These are phyloP conservation scores for Mycena vulgaris DNA, from an alignment of 768 basidiomycete species.

Conservation along the genomic window DNA sequence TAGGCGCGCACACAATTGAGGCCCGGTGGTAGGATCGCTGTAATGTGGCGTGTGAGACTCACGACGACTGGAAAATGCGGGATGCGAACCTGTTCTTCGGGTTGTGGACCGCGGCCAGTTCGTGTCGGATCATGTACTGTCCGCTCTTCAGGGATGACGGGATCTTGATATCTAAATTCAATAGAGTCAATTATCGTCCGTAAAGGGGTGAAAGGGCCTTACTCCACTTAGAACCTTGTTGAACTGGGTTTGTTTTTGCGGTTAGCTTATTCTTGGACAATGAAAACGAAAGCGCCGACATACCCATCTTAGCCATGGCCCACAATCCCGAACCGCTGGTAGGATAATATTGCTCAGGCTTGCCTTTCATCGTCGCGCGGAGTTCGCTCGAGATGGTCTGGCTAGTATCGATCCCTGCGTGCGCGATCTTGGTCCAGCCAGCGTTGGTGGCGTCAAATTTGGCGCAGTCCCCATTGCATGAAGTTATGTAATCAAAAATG, in stretches of 20 bases:
- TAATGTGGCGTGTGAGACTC: background rate
- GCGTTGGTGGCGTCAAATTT: constrained; percentile 42
- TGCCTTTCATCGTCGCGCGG: constrained; percentile 40
- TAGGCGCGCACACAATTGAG: constrained; percentile 38
- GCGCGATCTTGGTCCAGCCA: constrained; percentile 43
- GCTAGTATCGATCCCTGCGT: constrained; percentile 40
- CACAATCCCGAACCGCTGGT: constrained; percentile 41
- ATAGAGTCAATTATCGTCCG: background rate
- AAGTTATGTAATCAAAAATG: constrained; percentile 42
- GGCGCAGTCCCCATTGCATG: constrained; percentile 43
- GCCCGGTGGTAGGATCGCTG: constrained; percentile 39
- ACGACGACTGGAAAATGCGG: background rate
- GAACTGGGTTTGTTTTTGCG: constrained; percentile 6
- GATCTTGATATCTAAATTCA: constrained; percentile 34
- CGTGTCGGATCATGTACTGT: constrained; percentile 44
- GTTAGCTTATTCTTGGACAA: constrained; percentile 22
- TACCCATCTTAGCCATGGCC: constrained; percentile 45
- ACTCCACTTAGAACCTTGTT: constrained; percentile 42
- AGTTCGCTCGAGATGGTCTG: constrained; percentile 40
- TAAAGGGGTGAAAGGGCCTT: background rate
- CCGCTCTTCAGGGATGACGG: constrained; percentile 41
- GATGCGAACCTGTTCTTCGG: constrained; percentile 36
- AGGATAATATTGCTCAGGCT: constrained; percentile 43
- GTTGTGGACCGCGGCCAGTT: constrained; percentile 43
- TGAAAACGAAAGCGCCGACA: background rate